A percentile compares a stretch with the other conserved stretches of the same genome.
Evolutionary conservation across 805 yeast species (phyloP).

Genomic region (Candida nonsorbophila): DNA sequence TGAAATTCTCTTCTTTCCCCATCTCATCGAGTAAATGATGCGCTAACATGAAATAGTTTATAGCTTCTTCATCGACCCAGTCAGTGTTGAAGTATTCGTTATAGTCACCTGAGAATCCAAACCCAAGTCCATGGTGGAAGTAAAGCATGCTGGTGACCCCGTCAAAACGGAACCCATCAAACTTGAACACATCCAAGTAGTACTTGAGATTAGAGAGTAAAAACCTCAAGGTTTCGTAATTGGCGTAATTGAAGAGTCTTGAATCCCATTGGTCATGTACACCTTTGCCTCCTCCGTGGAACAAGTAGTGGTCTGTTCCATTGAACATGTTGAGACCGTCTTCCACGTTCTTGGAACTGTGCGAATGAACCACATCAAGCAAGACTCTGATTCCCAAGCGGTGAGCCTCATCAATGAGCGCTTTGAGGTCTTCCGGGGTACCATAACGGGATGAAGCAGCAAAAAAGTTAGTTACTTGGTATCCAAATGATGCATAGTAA

Average conservation of each 20-base stretch:
- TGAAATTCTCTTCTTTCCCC: constrained; percentile 28
- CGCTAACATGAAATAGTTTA: constrained; percentile 86
- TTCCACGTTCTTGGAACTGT: constrained; percentile 88
- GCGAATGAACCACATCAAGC: constrained; percentile 92
- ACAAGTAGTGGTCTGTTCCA: constrained; percentile 92
- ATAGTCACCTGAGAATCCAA: constrained; percentile 87
- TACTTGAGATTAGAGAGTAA: constrained; percentile 78
- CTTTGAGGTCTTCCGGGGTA: constrained; percentile 90
- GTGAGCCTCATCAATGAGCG: constrained; percentile 88
- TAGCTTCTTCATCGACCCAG: constrained; percentile 82
- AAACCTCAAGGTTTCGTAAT: constrained; percentile 86
- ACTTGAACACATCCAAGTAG: constrained; percentile 74
- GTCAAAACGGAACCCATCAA: constrained; percentile 95
- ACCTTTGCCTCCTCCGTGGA: constrained; percentile 90
- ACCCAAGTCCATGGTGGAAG: constrained; percentile 87
- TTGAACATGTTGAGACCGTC: constrained; percentile 93
- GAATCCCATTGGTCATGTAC: constrained; percentile 93
- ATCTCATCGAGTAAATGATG: constrained; percentile 64
- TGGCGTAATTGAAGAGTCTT: constrained; percentile 87
- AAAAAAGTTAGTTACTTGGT: constrained; percentile 89
- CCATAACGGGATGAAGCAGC: constrained; percentile 90
- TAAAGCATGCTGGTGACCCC: constrained; percentile 95
- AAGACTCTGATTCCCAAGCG: constrained; percentile 79
- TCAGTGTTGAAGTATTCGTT: constrained; percentile 80
- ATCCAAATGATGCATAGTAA: constrained; percentile 96